Percentiles rank a stretch among this genome's conserved stretches.
phyloP scores from a whole-genome alignment of 2,329 filamentous ascomycete genomes.

The Aspergillus piperis region DNA sequence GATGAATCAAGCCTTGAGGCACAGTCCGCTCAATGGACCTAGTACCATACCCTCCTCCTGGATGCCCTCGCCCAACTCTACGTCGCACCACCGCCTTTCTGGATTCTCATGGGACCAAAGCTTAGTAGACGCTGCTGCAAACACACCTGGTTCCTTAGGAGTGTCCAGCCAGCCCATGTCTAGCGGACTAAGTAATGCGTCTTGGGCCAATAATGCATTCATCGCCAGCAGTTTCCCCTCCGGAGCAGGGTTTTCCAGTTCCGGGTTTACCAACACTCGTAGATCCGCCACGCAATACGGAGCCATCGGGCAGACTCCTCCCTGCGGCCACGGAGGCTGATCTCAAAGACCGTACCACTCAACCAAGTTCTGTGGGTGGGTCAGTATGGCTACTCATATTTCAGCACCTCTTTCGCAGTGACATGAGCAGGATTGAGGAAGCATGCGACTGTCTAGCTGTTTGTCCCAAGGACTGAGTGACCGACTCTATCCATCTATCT shows the following conservation, averaged over 20 bases:
- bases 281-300: slow-evolving; percentile 38
- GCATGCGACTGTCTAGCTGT: not conserved
- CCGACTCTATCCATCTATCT: not conserved
- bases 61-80: slow-evolving; percentile 22
- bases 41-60: slow-evolving; percentile 30
- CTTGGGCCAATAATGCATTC: slow-evolving; percentile 42
- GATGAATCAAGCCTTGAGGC: slow-evolving; percentile 27
- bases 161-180: slow-evolving; percentile 29
- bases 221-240: slow-evolving; percentile 34
- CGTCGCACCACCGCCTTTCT: slow-evolving; percentile 19
- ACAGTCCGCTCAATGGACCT: slow-evolving; percentile 23
- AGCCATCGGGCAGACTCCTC: slow-evolving; percentile 50
- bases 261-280: slow-evolving; percentile 28
- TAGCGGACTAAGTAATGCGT: slow-evolving; percentile 30
- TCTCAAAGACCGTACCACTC: not conserved
- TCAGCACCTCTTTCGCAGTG: not conserved
- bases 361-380: not conserved
- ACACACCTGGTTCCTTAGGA: slow-evolving; percentile 23
- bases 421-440: not conserved
- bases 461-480: not conserved
- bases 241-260: slow-evolving; percentile 25
- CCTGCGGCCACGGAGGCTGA: slow-evolving; percentile 53
- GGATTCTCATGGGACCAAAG: slow-evolving; percentile 29
- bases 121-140: slow-evolving; percentile 15
- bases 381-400: not conserved